Evolutionary conservation across 805 yeast species (phyloP), one percentile per base, ranked within the genome.

Genomic region (Saitoella complicata): DNA sequence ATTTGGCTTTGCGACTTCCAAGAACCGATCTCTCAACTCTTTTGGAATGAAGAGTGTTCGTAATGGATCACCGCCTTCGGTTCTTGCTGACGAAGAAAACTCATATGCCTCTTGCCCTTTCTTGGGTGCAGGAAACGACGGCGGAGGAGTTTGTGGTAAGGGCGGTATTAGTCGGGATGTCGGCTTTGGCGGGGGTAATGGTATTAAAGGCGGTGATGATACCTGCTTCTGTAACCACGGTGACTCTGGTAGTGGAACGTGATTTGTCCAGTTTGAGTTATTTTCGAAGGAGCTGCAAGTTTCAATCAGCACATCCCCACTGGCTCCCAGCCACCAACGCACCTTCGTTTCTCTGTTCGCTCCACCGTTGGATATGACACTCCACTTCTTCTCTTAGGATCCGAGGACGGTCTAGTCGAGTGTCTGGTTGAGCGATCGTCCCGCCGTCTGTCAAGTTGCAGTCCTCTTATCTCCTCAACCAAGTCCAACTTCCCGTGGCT

Each of bases 41-140:
- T 57, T 43, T 1, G 83, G 79, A 8, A 76, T 55, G 53, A 67
- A 75, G 1, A 75, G 57, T 0, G 73, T 64, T 43, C 80, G 63
- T 42, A 77, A 55, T 4, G 76, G 72, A 7, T 62, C 62, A 0
- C 80, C 79, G n/a, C 70, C 71, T 52, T 75, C 81, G 1, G 78
- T 73, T 21, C 21, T 21, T 21, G 21, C 21, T 21, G 21, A 21
- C 38, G 55, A 43, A 66, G 63, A 30, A 59, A 61, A 0, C 68
- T 61, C 49, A 63, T 64, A 50, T 70, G 73, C 34, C 30, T 35
- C 39, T 31, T 39, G 38, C n/a, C 13, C 32, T 10, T 33, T 31
- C 8, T 33, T 45, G 40, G 4, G 42, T 7, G 2, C 45, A 43
- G 9, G 40, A 32, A 9, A 33, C 9, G 33, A 13, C 7, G 21